Evolutionary conservation across 306 rosid genomes (phyloP), one percentile per base, ranked within the genome.

Genomic region (Quercus mongolica): DNA sequence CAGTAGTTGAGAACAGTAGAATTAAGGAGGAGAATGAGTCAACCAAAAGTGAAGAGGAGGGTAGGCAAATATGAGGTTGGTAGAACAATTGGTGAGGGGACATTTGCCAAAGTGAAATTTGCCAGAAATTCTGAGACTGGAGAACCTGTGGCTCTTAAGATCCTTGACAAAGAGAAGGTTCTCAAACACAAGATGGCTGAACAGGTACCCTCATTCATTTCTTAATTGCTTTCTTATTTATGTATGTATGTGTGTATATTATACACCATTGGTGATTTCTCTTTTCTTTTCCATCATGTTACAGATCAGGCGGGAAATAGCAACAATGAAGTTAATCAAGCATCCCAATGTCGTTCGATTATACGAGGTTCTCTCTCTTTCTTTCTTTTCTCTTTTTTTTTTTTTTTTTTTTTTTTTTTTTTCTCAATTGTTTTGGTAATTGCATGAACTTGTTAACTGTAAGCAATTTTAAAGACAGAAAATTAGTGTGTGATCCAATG

Each of bases 111-210:
- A 84, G 99, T 95, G 79, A 95, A 93, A 78, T 86, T 93, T 75
- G 99, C 93, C 35, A 89, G 90, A 83, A 93, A 95, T 87, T 87
- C 97, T 1, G 89, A 91, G 87, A 93, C 91, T 8, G 85, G 83
- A 44, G 98, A 91, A 0, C 80, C 82, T 28, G 98, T 90, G 82
- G 99, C 99, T 76, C 87, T 95, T 76, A 95, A 95, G 84, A 95
- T 95, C 79, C 94, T 95, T 65, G 98, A 95, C 85, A 95, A 93
- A 81, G 99, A 91, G 85, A 95, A 95, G 86, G 98, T 93, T 86
- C 98, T 95, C 79, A 95, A 89, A 83, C 98, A 95, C 90, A 95
- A 93, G 87, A 92, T 95, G 96, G 94, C 99, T 80, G 99, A 95
- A 56, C 99, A 92, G 98, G 99, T 93, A 41, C 49, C 59, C 64